Percentiles rank a stretch among this genome's conserved stretches.
These are phyloP conservation scores for Mrakia blollopis DNA, from an alignment of 768 basidiomycete species.

Conservation along the genomic window DNA sequence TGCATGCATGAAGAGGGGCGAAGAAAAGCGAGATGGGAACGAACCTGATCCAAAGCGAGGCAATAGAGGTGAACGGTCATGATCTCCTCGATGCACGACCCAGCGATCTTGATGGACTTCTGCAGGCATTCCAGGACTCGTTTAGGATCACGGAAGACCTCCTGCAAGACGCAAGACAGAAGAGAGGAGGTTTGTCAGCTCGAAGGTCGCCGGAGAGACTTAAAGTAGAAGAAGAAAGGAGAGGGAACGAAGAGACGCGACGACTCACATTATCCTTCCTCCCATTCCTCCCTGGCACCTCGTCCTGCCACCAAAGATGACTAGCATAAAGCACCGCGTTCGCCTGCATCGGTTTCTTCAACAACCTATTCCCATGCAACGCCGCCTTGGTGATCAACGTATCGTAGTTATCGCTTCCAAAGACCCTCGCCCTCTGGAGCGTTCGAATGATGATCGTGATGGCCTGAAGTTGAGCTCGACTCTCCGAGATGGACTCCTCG, in stretches of 20 bases:
- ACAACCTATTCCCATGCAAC: slow-evolving; percentile 84
- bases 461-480: slow-evolving; percentile 91
- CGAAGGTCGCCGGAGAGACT: neutral
- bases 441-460: slow-evolving; percentile 92
- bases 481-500: slow-evolving; percentile 94
- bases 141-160: slow-evolving; percentile 72
- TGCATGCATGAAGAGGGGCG: neutral
- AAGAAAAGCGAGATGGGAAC: neutral
- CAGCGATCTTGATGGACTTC: slow-evolving; percentile 91
- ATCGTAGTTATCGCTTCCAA: slow-evolving; percentile 90
- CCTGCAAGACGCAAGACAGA: slow-evolving; percentile 35
- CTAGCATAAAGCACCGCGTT: slow-evolving; percentile 90
- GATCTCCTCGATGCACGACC: slow-evolving; percentile 93
- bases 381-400: slow-evolving; percentile 99
- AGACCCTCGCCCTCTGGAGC: slow-evolving; percentile 81
- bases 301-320: slow-evolving; percentile 97
- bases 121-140: slow-evolving; percentile 96
- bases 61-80: slow-evolving; percentile 94
- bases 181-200: no score
- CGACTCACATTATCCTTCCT: slow-evolving; percentile 50
- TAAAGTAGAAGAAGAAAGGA: neutral
- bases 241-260: neutral
- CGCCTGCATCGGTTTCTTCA: slow-evolving; percentile 98
- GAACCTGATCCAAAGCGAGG: slow-evolving; percentile 77
- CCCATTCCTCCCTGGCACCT: slow-evolving; percentile 49